Evolutionary conservation across 2,329 filamentous ascomycete genomes (phyloP).

Genomic region (Colletotrichum incanum): DNA sequence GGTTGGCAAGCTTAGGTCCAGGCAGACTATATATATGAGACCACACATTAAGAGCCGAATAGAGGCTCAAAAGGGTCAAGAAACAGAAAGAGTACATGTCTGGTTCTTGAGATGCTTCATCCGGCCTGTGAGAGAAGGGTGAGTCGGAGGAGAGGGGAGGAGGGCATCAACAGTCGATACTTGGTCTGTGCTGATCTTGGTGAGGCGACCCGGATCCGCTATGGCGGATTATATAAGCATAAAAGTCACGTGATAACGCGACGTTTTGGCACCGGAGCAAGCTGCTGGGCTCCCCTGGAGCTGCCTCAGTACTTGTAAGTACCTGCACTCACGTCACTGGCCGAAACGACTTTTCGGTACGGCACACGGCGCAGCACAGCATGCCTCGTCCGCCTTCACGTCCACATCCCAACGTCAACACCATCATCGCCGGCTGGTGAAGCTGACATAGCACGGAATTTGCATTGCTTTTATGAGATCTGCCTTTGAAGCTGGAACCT

Average conservation of each 20-base stretch:
- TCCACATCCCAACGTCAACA: constrained; percentile 2
- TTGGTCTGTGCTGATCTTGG: not conserved
- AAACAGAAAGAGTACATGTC: not conserved
- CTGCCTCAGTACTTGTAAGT: constrained; percentile 2
- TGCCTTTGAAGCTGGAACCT: constrained; percentile 1
- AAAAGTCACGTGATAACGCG: constrained; percentile 38
- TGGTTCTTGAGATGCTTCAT: not conserved
- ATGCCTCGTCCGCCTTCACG: not conserved
- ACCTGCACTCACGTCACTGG: constrained; percentile 20
- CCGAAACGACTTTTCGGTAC: constrained; percentile 23
- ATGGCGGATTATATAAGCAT: not conserved
- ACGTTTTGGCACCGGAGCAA: constrained; percentile 23
- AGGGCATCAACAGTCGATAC: not conserved
- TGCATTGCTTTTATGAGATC: not conserved
- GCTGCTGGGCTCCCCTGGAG: constrained; percentile 10
- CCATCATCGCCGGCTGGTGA: not conserved
- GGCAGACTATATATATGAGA: too few species aligned
- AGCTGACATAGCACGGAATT: not conserved
- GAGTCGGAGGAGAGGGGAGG: not conserved
- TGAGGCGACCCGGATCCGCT: not conserved
- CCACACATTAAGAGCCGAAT: not conserved
- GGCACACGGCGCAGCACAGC: constrained; percentile 10
- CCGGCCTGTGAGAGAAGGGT: not conserved
- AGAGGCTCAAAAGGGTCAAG: not conserved
- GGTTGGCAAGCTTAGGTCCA: not conserved